phyloP scores from a whole-genome alignment of 495 filamentous ascomycete genomes.

The Chaetomium tenue region DNA sequence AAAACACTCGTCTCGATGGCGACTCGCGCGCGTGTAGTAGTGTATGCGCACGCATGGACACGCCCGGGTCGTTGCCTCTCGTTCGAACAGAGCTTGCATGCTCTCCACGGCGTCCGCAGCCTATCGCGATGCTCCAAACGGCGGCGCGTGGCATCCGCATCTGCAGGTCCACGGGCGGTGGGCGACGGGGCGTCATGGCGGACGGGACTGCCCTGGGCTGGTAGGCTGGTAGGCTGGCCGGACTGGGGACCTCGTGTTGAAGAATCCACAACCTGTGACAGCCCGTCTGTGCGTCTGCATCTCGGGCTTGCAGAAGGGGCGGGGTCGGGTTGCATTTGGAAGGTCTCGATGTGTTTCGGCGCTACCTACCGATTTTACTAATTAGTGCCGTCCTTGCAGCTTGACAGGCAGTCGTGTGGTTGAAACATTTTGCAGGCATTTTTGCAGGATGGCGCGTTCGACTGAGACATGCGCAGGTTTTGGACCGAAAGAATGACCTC shows the following conservation, averaged over 20 bases:
- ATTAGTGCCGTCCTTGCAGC: neutral
- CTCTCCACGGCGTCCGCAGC: neutral
- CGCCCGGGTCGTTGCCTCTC: neutral
- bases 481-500: too few species aligned
- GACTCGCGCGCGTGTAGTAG: too few species aligned
- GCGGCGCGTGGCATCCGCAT: constrained; percentile 7
- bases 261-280: too few species aligned
- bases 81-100: neutral
- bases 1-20: neutral
- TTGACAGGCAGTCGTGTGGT: neutral
- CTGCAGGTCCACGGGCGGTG: neutral
- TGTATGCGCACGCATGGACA: neutral
- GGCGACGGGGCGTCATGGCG: neutral
- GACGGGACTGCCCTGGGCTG: neutral
- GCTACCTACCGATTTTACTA: neutral
- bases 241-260: too few species aligned
- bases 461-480: neutral
- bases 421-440: too few species aligned
- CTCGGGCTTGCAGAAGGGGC: neutral
- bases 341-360: constrained; percentile 13
- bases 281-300: constrained; percentile 15
- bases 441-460: too few species aligned
- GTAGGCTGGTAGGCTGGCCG: too few species aligned
- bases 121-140: neutral
- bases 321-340: constrained; percentile 10